Base-by-base conservation (phyloP, 1,284 basidiomycete genomes). In the Puccinia horiana region DNA sequence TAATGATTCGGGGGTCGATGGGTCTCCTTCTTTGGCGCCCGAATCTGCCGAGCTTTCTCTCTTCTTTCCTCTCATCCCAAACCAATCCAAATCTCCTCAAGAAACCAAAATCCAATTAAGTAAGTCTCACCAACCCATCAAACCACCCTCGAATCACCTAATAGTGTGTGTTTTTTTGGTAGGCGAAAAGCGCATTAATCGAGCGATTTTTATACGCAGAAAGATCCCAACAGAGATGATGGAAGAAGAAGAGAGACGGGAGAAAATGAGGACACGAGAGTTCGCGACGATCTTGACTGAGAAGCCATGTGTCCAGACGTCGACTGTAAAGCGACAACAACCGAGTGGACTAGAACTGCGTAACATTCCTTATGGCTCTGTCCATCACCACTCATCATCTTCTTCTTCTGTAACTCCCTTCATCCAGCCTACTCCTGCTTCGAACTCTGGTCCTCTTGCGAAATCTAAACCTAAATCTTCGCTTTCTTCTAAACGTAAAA, bases 291-390 rank as follows among this genome's bases (percentile, higher is more conserved):
- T 74, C 8, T 54, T 74, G 11, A 52, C 72, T 23, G 52, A 74
- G 20, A 74, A 74, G 35, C 5, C 26, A 1, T 52, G 42, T 37
- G 72, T 52, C 32, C 47, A 54, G n/a, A 54, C 42, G 8, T 49
- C 72, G 11, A 74, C 44, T 52, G 18, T 18, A 11, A 74, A 74
- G 23, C 72, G 72, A 26, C 72, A 47, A 8, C 72, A 74, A 20
- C 72, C 72, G 5, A 47, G 47, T 14, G 72, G 72, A 56, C 20
- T 74, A 2, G 29, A 74, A 20, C 47, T 56, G 37, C 42, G 72
- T 18, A 74, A 74, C 52, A 74, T 74, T 44, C 72, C 72, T 49
- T 74, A 52, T 49, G 72, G 72, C 47, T 47, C 72, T 12, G 44
- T 54, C 32, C 49, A 18, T 8, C 3, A 69, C 2, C 49, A 18